Base-by-base conservation (phyloP, 371 early-diverging fungal genomes). In the Smittium culicis region DNA sequence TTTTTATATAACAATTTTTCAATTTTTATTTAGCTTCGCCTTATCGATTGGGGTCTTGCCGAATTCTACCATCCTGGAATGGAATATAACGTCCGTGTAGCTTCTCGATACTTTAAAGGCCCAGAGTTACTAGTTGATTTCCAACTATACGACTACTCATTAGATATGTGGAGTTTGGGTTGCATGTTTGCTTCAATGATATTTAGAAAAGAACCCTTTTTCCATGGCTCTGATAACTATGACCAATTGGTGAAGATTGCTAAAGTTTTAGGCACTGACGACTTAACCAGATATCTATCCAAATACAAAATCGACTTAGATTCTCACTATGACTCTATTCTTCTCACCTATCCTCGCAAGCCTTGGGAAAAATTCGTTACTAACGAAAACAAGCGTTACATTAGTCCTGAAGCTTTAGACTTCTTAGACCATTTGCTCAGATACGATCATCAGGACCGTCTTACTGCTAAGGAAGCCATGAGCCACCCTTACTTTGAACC, bases 31-130 rank as follows among this genome's bases (percentile, higher is more conserved):
- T 63, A 64, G 65, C 65, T 64, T 14, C 89, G 96, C 54, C 83
- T 99, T 70, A 99, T 99, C 71, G 99, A 99, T 82, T 99, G 99
- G 98, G 99, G 99, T 34, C 82, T 99, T 63, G 99, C 99, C 27
- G 99, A 99, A 79, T 99, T 98, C 71, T 99, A 99, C 81, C 96
- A 98, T 70, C 96, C 99, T 32, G 91, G 91, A 35, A 92, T 89
- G 54, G 90, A 91, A 68, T 99, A 98, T 81, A 99, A 96, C 72
- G 99, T 99, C 34, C 86, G 99, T 61, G 99, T 99, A 8, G 99
- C 99, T 27, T 96, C 96, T 45, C 83, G 98, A 71, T 98, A 94
- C 82, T 99, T 96, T 78, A 99, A 99, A 79, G 97, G 98, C 2
- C 99, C 99, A 2, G 99, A 99, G 74, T 82, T 99, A 54, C 83